A percentile compares a stretch with the other conserved stretches of the same genome.
These are phyloP conservation scores for Austroboletus niveus DNA, from an alignment of 1,284 basidiomycete genomes.

Conservation along the genomic window DNA sequence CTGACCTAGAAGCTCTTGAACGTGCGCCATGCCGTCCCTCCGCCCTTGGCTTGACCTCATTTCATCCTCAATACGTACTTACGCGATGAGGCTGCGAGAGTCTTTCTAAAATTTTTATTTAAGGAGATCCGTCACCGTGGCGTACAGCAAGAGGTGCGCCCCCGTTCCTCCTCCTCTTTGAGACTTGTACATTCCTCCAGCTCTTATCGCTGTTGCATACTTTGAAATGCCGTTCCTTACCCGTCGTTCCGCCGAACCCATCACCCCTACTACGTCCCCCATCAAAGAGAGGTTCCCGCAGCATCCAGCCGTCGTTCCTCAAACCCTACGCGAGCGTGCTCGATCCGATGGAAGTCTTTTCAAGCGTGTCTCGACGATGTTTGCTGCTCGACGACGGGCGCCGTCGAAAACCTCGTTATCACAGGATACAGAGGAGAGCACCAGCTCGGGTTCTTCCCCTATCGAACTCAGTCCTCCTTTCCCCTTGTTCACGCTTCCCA, in stretches of 20 bases:
- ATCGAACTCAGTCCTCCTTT: conserved; percentile 19
- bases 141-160: neutral
- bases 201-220: neutral
- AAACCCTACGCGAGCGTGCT: conserved; percentile 20
- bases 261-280: neutral
- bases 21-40: neutral
- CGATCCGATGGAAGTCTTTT: conserved; percentile 28
- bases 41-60: conserved; percentile 6
- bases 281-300: conserved; percentile 8
- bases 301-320: conserved; percentile 4
- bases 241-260: conserved; percentile 29
- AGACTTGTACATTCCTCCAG: conserved; percentile 9
- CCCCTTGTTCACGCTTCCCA: conserved; percentile 15
- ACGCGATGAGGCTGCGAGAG: conserved; percentile 5
- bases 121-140: conserved; percentile 7
- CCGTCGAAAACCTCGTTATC: conserved; percentile 13
- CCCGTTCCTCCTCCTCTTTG: conserved; percentile 1
- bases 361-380: conserved; percentile 29
- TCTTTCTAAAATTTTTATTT: conserved; percentile 22
- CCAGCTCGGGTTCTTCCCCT: conserved; percentile 4
- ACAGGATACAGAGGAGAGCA: neutral
- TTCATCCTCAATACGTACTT: conserved; percentile 20
- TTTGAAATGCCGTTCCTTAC: conserved; percentile 30
- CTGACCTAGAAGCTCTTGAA: conserved; percentile 13
- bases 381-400: conserved; percentile 22